Evolutionary conservation across 2,329 filamentous ascomycete species (phyloP).

Genomic region (Aureobasidium sp.): DNA sequence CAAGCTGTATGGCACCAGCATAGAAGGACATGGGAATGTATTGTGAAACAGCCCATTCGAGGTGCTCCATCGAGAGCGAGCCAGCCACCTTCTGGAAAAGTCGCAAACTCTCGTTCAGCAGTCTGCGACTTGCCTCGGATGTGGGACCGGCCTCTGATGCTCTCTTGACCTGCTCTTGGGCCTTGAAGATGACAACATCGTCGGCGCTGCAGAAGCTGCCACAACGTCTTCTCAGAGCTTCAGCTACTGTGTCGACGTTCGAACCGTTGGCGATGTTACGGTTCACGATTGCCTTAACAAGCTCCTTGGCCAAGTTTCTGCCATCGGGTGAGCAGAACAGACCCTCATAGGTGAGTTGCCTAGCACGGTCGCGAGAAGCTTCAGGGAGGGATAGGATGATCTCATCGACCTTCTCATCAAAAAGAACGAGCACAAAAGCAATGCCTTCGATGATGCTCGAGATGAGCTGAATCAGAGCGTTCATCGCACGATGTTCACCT

Average conservation of each 20-base stretch:
- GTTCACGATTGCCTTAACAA: slow-evolving; percentile 97
- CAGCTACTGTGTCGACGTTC: slow-evolving; percentile 94
- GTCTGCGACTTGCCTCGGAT: slow-evolving; percentile 63
- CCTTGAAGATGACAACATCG: slow-evolving; percentile 97
- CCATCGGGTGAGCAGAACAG: slow-evolving; percentile 74
- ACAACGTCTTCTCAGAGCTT: slow-evolving; percentile 80
- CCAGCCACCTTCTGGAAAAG: slow-evolving; percentile 84
- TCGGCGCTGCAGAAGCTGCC: slow-evolving; percentile 97
- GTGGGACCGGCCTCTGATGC: slow-evolving; percentile 71
- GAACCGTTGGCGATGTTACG: slow-evolving; percentile 94
- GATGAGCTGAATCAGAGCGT: slow-evolving; percentile 76
- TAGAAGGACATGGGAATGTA: slow-evolving; percentile 82
- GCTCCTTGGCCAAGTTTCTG: slow-evolving; percentile 81
- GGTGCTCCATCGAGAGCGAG: slow-evolving; percentile 70
- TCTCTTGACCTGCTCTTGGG: slow-evolving; percentile 86
- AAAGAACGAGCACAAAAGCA: slow-evolving; percentile 88
- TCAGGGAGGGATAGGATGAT: slow-evolving; percentile 72
- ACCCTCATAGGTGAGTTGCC: slow-evolving; percentile 74
- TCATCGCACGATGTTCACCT: slow-evolving; percentile 86
- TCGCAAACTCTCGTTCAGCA: slow-evolving; percentile 80
- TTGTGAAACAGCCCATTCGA: slow-evolving; percentile 67
- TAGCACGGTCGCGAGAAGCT: slow-evolving; percentile 57
- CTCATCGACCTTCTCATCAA: slow-evolving; percentile 86
- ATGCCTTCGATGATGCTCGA: slow-evolving; percentile 92
- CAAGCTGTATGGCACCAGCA: slow-evolving; percentile 79